Base-by-base conservation (phyloP, 495 filamentous ascomycete genomes). In the Penicillium coffeae region DNA sequence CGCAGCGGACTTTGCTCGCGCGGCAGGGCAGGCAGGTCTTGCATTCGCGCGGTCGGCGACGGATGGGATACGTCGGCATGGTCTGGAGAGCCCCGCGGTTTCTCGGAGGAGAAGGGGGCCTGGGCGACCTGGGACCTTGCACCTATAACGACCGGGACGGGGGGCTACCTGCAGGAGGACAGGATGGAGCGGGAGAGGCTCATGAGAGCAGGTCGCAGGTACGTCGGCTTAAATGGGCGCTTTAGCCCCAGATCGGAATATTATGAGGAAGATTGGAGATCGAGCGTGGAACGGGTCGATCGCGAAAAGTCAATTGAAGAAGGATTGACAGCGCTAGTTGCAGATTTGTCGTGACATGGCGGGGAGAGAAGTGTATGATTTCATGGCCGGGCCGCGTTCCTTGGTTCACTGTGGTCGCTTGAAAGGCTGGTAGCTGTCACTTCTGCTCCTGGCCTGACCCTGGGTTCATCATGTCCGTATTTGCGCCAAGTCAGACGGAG, bases 1-100 rank as follows among this genome's bases (percentile, higher is more conserved):
- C 84, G 64, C 85, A 88, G 66, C 84, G 86, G 39, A 76, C 71
- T 59, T 76, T 75, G 55, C 72, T 70, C 37, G 69, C 65, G 42
- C 71, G 72, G 42, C 72, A 75, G n/a, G 71, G 65, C 38, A 73
- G 62, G 45, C 72, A 75, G 15, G 72, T 73, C 61, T 75, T 75
- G 51, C 70, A 73, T 50, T 74, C 70, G 51, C 72, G 72, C 38
- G 72, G 70, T 42, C 71, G 62, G 51, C 72, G 72, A 36, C 70
- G 70, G 46, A 73, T 66, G 38, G 70, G 70, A 48, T 71, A 71
- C 12, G 63, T 62, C 49, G 66, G 66, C 66, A 71, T 57, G 27
- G 52, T 55, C 47, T 41, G 25, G 10, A 51, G 20, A 48, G 47
- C 54, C 48, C 52, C 55, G 48, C 54, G 52, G 45, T 19, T 18